These are phyloP conservation scores for Phaeolepiota aurea DNA, from an alignment of 768 basidiomycete species.

Conservation along the genomic window DNA sequence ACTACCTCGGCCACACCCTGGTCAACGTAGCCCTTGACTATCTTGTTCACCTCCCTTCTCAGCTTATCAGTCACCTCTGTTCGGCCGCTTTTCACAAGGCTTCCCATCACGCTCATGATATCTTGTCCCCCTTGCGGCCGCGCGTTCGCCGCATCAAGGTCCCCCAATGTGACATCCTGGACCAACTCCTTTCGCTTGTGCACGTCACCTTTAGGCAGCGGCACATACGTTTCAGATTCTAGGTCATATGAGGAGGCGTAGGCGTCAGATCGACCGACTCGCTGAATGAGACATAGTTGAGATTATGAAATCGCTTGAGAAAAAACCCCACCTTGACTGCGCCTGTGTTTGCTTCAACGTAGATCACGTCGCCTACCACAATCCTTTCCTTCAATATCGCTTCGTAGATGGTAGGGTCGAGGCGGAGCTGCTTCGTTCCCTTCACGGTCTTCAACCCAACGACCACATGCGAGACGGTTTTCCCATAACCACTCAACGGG, in stretches of 20 bases:
- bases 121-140: slow-evolving; percentile 95
- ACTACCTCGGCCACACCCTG: slow-evolving; percentile 98
- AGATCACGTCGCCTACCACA: slow-evolving; percentile 93
- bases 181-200: slow-evolving; percentile 95
- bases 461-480: slow-evolving; percentile 96
- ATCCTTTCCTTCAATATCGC: slow-evolving; percentile 97
- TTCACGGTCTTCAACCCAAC: slow-evolving; percentile 91
- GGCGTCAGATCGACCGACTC: slow-evolving; percentile 94
- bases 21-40: slow-evolving; percentile 95
- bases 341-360: slow-evolving; percentile 89
- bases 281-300: slow-evolving; percentile 31
- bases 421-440: slow-evolving; percentile 87
- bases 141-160: slow-evolving; percentile 94
- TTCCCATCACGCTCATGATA: slow-evolving; percentile 97
- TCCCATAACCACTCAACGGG: slow-evolving; percentile 94
- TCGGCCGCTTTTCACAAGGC: slow-evolving; percentile 82
- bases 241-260: slow-evolving; percentile 97
- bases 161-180: slow-evolving; percentile 91
- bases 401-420: slow-evolving; percentile 95
- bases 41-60: slow-evolving; percentile 91
- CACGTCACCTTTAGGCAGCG: slow-evolving; percentile 92
- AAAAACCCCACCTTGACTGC: slow-evolving; percentile 74
- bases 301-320: slow-evolving; percentile 1
- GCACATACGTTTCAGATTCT: slow-evolving; percentile 97
- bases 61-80: slow-evolving; percentile 98